These are phyloP conservation scores for Rutstroemia sp. DNA, from an alignment of 2,329 filamentous ascomycete genomes.

Conservation along the genomic window DNA sequence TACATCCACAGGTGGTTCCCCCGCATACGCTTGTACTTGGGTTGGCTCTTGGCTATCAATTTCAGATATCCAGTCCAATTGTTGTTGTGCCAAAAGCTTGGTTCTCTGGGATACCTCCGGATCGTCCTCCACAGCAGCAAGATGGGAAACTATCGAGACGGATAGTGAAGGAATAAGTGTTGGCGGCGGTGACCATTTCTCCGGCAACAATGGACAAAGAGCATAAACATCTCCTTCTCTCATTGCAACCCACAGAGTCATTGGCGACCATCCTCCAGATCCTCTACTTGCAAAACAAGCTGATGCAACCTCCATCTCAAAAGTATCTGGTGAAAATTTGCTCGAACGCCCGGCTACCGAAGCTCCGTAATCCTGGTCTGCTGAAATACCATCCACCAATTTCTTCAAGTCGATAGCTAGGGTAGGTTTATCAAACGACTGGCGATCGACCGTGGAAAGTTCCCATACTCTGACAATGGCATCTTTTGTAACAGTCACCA, in stretches of 20 bases:
- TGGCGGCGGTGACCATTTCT: slow-evolving; percentile 72
- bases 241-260: slow-evolving; percentile 98
- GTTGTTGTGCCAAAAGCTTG: slow-evolving; percentile 54
- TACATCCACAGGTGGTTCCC: slow-evolving; percentile 46
- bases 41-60: slow-evolving; percentile 55
- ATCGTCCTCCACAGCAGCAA: slow-evolving; percentile 55
- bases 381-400: slow-evolving; percentile 72
- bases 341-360: slow-evolving; percentile 67
- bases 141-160: slow-evolving; percentile 71
- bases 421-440: slow-evolving; percentile 78
- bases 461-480: slow-evolving; percentile 89
- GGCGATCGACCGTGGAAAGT: slow-evolving; percentile 72
- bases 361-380: slow-evolving; percentile 77
- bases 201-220: slow-evolving; percentile 80
- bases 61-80: slow-evolving; percentile 61
- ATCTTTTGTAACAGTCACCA: slow-evolving; percentile 85
- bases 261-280: slow-evolving; percentile 83
- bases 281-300: slow-evolving; percentile 66
- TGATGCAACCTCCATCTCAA: slow-evolving; percentile 90
- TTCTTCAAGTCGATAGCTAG: slow-evolving; percentile 85
- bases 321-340: slow-evolving; percentile 78
- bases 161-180: slow-evolving; percentile 76
- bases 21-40: slow-evolving; percentile 41
- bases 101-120: slow-evolving; percentile 42
- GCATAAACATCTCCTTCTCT: slow-evolving; percentile 88